Conservation (phyloP, 768 basidiomycete genomes). For the Pluteus cervinus region DNA sequence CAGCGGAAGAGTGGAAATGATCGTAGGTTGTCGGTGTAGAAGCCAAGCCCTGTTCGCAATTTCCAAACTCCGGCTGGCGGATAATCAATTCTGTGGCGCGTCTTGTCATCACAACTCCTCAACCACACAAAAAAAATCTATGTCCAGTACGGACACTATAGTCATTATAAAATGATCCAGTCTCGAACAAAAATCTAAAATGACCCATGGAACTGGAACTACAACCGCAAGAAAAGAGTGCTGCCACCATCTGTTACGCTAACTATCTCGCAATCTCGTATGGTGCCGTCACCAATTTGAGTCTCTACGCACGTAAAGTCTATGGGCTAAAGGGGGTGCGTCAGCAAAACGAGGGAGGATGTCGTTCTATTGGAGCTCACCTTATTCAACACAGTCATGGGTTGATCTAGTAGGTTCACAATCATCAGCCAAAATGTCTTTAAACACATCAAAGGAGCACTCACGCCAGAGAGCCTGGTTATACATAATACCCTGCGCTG, state of each 20-base stretch:
- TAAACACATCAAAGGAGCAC: constrained; percentile 25
- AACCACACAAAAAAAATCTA: not conserved
- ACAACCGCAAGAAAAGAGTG: constrained; percentile 51
- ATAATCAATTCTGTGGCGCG: constrained; percentile 24
- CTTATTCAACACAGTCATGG: constrained; percentile 77
- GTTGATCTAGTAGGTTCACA: constrained; percentile 61
- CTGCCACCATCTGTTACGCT: no score
- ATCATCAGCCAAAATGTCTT: constrained; percentile 7
- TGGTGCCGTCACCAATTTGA: constrained; percentile 77
- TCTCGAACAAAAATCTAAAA: constrained; percentile 20
- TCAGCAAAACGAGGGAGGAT: constrained; percentile 11
- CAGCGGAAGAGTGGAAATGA: constrained; percentile 14
- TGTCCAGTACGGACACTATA: constrained; percentile 3
- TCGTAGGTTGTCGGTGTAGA: constrained; percentile 11
- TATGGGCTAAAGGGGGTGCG: constrained; percentile 41
- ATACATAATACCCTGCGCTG: constrained; percentile 84
- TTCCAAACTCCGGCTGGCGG: constrained; percentile 38
- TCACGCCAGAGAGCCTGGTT: constrained; percentile 84
- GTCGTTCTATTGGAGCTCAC: constrained; percentile 29
- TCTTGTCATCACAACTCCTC: constrained; percentile 8
- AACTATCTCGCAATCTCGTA: constrained; percentile 89
- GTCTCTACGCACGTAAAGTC: constrained; percentile 91
- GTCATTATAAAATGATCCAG: constrained; percentile 3
- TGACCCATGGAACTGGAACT: constrained; percentile 19
- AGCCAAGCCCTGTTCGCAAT: constrained; percentile 13